These are phyloP conservation scores for Orobanche coerulescens DNA, from an alignment of 257 asterid species.

Conservation along the genomic window DNA sequence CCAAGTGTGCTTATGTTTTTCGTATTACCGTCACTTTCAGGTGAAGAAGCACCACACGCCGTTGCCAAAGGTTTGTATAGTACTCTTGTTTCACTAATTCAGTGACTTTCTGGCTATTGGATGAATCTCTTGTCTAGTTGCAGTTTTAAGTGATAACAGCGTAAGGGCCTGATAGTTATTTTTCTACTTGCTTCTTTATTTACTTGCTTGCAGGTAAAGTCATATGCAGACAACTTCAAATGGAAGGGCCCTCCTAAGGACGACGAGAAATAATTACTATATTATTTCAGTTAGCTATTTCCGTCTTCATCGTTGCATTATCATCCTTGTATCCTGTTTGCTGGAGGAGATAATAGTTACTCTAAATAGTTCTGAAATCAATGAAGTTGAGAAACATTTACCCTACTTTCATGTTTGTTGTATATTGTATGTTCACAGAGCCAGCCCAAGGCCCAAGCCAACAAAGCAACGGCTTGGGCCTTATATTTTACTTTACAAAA, in stretches of 20 bases:
- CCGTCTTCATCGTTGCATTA: background rate
- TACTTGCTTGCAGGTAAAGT: constrained; percentile 46
- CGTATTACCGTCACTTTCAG: constrained; percentile 36
- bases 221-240: constrained; percentile 93
- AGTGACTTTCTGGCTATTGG: background rate
- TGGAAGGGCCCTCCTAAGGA: constrained; percentile 84
- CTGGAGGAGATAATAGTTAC: too few species aligned
- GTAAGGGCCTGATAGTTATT: background rate
- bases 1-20: constrained; percentile 13
- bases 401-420: too few species aligned
- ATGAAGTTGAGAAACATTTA: too few species aligned
- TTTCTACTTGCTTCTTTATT: background rate
- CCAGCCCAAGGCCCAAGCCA: too few species aligned
- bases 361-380: too few species aligned
- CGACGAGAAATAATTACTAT: constrained; percentile 27
- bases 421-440: too few species aligned
- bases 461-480: too few species aligned
- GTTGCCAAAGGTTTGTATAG: constrained; percentile 47
- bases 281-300: background rate
- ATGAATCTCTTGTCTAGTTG: background rate
- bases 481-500: too few species aligned
- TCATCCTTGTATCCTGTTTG: too few species aligned
- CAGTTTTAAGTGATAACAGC: background rate
- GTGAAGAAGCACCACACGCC: constrained; percentile 63
- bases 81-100: constrained; percentile 3